Evolutionary conservation across 2,329 filamentous ascomycete species (phyloP).

Genomic region (Nannizziopsis barbatae): DNA sequence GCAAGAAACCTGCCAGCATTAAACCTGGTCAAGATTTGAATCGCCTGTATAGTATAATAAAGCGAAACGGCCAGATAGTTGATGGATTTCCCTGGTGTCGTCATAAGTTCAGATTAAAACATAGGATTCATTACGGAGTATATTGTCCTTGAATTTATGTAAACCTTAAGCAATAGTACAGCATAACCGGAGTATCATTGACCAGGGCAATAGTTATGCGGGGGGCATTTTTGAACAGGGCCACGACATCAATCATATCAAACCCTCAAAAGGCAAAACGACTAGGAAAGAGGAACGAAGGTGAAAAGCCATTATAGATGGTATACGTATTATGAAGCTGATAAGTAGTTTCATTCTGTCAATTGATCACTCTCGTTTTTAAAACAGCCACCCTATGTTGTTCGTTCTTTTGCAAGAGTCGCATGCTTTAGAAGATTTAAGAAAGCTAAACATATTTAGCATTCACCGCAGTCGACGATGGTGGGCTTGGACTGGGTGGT

Average conservation of each 20-base stretch:
- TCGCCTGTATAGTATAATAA: too few relatives aligned
- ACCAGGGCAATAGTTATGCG: conserved; percentile 9
- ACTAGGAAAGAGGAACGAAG: background rate
- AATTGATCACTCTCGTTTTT: conserved; percentile 4
- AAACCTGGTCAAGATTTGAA: too few relatives aligned
- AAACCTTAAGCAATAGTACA: conserved; percentile 8
- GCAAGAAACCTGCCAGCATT: too few relatives aligned
- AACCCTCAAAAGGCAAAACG: conserved; percentile 3
- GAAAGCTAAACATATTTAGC: conserved; percentile 25
- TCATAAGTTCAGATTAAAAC: too few relatives aligned
- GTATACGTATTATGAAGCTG: conserved; percentile 5
- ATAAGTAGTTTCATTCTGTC: conserved; percentile 8
- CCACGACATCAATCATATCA: background rate
- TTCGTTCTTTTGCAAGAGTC: background rate
- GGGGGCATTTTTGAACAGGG: background rate
- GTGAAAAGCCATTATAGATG: conserved; percentile 3
- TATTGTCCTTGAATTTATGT: background rate
- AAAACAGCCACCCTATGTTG: conserved; percentile 11
- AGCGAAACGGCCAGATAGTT: too few relatives aligned
- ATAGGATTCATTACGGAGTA: too few relatives aligned
- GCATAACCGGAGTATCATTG: conserved; percentile 11
- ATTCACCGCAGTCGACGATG: conserved; percentile 42
- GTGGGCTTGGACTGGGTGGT: conserved; percentile 45
- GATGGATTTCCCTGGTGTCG: too few relatives aligned
- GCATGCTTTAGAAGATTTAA: conserved; percentile 1